Base-by-base conservation (phyloP, 441 rosid species). In the Flueggea neowawraea region DNA sequence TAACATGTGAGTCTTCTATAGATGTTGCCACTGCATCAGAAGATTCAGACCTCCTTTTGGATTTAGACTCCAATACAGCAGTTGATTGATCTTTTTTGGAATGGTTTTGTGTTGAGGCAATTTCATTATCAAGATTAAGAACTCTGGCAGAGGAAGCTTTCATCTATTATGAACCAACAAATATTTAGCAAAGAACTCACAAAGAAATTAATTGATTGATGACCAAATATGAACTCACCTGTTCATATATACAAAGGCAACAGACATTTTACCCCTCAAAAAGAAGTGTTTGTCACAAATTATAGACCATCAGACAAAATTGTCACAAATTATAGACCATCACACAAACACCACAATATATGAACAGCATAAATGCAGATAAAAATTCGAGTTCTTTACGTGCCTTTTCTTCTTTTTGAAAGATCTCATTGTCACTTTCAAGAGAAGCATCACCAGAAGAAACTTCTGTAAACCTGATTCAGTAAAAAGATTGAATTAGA, bases 381-480 rank as follows among this genome's bases (percentile, higher is more conserved):
- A 64, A 56, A 65, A 57, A 56, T 48, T 66, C 62, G 59, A 70
- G 63, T 63, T 71, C 49, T 70, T 66, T 28, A 54, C 70, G 22
- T 39, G 62, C 81, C 64, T 84, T 77, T 65, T 61, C 70, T 56
- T 72, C 76, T 52, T 54, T 39, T 51, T 59, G 22, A 16, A 69
- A 67, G 44, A 31, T 64, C 66, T 78, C 76, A 33, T 43, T 70
- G 64, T 77, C 85, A 68, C 80, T 82, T 70, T 71, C 59, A 61
- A 12, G 73, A 60, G 88, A 69, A 59, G 83, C 82, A 64, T 71
- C 85, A 17, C 77, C 89, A 32, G 94, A 78, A 32, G 93, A 82
- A 62, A 70, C 62, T 61, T 91, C 99, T 43, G 77, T 72, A 75
- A 77, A 89, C 66, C 97, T 94, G 83, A 48, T 66, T 57, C 58